These are phyloP conservation scores for Aspergillus viridinutans DNA, from an alignment of 2,329 filamentous ascomycete genomes.

Conservation along the genomic window DNA sequence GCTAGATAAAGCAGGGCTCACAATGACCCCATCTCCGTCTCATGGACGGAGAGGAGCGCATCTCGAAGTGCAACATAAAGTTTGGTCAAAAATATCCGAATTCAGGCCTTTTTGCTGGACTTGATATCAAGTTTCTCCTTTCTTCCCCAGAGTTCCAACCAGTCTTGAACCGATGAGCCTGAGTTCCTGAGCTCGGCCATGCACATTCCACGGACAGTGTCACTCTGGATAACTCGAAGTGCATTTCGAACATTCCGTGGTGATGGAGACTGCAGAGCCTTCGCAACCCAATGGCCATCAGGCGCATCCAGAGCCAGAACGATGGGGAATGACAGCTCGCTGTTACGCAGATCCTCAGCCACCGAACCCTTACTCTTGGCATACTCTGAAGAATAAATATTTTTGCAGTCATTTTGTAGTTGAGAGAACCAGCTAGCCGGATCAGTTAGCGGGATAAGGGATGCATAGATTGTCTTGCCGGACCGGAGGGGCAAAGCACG, in stretches of 20 bases:
- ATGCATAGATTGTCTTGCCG: too few relatives aligned
- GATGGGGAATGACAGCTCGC: slow-evolving; percentile 18
- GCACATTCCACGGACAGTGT: slow-evolving; percentile 11
- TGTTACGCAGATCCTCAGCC: slow-evolving; percentile 18
- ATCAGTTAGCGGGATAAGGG: too few relatives aligned
- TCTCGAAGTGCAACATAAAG: too few relatives aligned
- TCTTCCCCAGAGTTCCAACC: slow-evolving; percentile 24
- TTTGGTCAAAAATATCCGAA: too few relatives aligned
- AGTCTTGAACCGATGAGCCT: slow-evolving; percentile 11
- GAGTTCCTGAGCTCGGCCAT: slow-evolving; percentile 12
- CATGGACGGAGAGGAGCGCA: too few relatives aligned
- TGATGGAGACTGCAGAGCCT: slow-evolving; percentile 11
- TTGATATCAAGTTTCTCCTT: slow-evolving; percentile 17
- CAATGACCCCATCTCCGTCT: too few relatives aligned
- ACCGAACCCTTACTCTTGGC: slow-evolving; percentile 16
- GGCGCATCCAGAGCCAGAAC: slow-evolving; percentile 15
- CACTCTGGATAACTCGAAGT: slow-evolving; percentile 14
- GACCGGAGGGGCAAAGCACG: background rate
- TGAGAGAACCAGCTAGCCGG: slow-evolving; percentile 5
- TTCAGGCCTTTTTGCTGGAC: too few relatives aligned
- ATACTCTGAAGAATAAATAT: slow-evolving; percentile 21
- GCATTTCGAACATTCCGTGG: slow-evolving; percentile 15
- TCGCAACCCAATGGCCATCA: slow-evolving; percentile 12
- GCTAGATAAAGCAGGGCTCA: too few relatives aligned
- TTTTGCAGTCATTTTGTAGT: slow-evolving; percentile 22